Base-by-base conservation (phyloP, 257 asterid genomes). In the Solanum lycopersicoides region DNA sequence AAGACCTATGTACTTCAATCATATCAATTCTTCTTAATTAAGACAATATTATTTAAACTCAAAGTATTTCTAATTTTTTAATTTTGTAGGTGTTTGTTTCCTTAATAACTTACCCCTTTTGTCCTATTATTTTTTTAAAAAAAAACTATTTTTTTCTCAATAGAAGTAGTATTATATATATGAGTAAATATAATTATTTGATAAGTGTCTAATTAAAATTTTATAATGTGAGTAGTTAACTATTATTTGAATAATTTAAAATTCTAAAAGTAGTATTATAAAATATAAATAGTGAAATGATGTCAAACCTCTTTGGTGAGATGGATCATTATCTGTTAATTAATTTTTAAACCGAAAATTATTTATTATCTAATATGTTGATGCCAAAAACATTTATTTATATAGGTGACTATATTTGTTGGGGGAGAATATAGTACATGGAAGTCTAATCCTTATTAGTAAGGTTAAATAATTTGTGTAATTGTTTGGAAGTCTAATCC, bases 1-100 rank as follows among this genome's bases (percentile, higher is more conserved):
- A 83, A 80, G 68, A 76, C 79, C 47, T 63, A 82, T 82, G 88
- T 53, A 71, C 60, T 89, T 60, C 77, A 44, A 87, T 89, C 90
- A 87, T 87, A 39, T 82, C 85, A 72, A 82, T 50, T 88, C 75
- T 83, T 83, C 87, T 76, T 66, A 35, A 85, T 83, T 30, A 71
- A 35, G 18, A 28, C 41, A 76, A 65, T 39, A 86, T 13, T 18
- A 87, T 66, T 83, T 30, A 50, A 34, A n/a, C 16, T 28, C 28
- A 66, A 84, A 66, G 34, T 35, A 35, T 76, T 32, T 63, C 23
- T 63, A 12, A 12, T 32, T 76, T 47, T 47, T 8, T 37, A 86
- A 25, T 30, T 69, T 69, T 86, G 2, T 44, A n/a, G 3, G n/a
- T 44, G 4, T 77, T 72, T 12, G 35, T 32, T 66, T 44, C 47